These are phyloP conservation scores for Amylocystis lapponica DNA, from an alignment of 768 basidiomycete species.

Conservation along the genomic window DNA sequence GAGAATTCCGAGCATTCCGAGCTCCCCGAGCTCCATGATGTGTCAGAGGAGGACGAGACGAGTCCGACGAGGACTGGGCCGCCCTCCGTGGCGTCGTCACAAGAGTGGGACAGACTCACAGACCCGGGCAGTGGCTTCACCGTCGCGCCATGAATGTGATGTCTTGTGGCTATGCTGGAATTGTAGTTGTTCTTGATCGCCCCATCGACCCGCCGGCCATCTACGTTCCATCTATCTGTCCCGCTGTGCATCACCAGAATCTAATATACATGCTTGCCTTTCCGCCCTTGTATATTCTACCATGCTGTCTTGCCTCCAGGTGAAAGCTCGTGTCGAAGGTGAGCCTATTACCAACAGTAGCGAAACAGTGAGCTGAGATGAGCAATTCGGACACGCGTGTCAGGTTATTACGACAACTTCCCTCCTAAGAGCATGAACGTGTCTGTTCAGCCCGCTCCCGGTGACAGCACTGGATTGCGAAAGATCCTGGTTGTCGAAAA, in stretches of 20 bases:
- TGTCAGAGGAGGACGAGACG: slow-evolving; percentile 47
- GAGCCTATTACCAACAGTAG: slow-evolving; percentile 32
- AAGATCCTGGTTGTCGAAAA: slow-evolving; percentile 53
- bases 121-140: slow-evolving; percentile 54
- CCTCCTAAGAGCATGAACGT: slow-evolving; percentile 72
- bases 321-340: slow-evolving; percentile 70
- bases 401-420: slow-evolving; percentile 76
- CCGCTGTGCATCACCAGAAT: slow-evolving; percentile 18
- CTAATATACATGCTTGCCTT: slow-evolving; percentile 24
- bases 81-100: slow-evolving; percentile 83
- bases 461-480: slow-evolving; percentile 22
- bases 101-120: slow-evolving; percentile 87
- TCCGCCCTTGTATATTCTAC: slow-evolving; percentile 14
- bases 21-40: no score
- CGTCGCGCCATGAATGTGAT: slow-evolving; percentile 5
- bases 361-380: slow-evolving; percentile 16
- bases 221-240: slow-evolving; percentile 10
- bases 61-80: slow-evolving; percentile 61
- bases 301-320: slow-evolving; percentile 35
- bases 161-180: background rate
- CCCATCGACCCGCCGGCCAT: slow-evolving; percentile 5
- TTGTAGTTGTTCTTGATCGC: slow-evolving; percentile 7
- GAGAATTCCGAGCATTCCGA: no score
- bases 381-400: slow-evolving; percentile 18
- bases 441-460: slow-evolving; percentile 38